These are phyloP conservation scores for Mayamaea pseudoterrestris DNA, from an alignment of 108 stramenopile species.

Conservation along the genomic window DNA sequence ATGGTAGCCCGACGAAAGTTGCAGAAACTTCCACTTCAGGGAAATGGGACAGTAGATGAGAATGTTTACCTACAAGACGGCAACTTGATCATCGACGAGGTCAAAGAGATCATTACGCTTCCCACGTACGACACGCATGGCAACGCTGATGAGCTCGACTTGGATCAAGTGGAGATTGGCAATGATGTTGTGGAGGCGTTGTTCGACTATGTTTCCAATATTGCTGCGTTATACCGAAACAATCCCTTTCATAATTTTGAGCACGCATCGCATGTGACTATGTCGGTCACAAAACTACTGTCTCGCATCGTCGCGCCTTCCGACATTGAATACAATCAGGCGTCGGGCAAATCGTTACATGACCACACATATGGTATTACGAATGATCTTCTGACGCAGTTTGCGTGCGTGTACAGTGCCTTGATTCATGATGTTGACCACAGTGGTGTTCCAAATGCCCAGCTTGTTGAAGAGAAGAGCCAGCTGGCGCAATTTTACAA, in stretches of 20 bases:
- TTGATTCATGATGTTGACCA: conserved; percentile 21
- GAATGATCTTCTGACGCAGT: conserved; percentile 6
- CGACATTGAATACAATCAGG: background rate
- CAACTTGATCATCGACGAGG: conserved; percentile 5
- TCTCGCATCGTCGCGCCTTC: background rate
- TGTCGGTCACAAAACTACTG: conserved; percentile 6
- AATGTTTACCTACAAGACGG: background rate
- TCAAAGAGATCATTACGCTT: conserved; percentile 15
- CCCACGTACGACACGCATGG: conserved; percentile 5
- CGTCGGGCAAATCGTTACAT: background rate
- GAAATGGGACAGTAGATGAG: background rate
- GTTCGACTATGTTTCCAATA: conserved; percentile 13
- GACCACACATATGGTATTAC: conserved; percentile 10
- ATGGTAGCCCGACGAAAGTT: background rate
- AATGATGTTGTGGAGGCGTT: background rate
- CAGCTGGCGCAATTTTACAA: conserved; percentile 32
- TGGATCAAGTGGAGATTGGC: background rate
- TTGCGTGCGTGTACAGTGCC: conserved; percentile 10
- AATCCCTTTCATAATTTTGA: conserved; percentile 17
- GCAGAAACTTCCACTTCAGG: background rate
- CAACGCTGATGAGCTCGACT: background rate
- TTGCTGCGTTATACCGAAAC: conserved; percentile 20
- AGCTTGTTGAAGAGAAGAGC: conserved; percentile 11
- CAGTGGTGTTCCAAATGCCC: conserved; percentile 15
- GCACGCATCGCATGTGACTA: conserved; percentile 9